These are phyloP conservation scores for Colletotrichum gloeosporioides DNA, from an alignment of 2,329 filamentous ascomycete genomes.

Conservation along the genomic window DNA sequence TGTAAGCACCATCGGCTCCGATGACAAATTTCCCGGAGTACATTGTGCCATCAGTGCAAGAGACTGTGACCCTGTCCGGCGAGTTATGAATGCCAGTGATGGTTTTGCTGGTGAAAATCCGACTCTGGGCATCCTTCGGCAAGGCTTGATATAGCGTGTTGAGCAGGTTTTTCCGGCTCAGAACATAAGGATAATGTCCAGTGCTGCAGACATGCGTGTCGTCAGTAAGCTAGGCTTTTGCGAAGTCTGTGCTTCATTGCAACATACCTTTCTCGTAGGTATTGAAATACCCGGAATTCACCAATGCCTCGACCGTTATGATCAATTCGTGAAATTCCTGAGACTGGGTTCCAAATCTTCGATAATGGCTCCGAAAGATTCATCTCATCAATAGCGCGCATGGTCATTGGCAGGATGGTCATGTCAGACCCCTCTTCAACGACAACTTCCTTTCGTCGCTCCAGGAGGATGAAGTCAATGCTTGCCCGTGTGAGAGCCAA, in stretches of 20 bases:
- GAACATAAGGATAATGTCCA: slow-evolving; percentile 28
- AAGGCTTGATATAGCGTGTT: slow-evolving; percentile 33
- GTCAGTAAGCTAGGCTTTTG: accelerated
- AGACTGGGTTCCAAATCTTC: neutral
- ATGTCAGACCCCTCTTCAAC: slow-evolving; percentile 35
- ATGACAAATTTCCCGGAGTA: slow-evolving; percentile 43
- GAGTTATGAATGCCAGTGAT: slow-evolving; percentile 25
- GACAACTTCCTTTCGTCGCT: slow-evolving; percentile 27
- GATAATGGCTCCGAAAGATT: slow-evolving; percentile 24
- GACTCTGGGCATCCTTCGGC: slow-evolving; percentile 26
- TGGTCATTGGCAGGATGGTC: slow-evolving; percentile 31
- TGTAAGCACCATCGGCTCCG: slow-evolving; percentile 48
- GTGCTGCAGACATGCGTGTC: slow-evolving; percentile 4
- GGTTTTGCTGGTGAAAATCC: slow-evolving; percentile 29
- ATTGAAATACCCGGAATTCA: neutral
- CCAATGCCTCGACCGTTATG: neutral
- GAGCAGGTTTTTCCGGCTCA: slow-evolving; percentile 39
- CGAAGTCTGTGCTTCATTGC: accelerated
- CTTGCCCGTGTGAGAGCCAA: slow-evolving; percentile 28
- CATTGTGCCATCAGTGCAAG: slow-evolving; percentile 36
- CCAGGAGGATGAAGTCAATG: slow-evolving; percentile 1
- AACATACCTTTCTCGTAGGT: neutral
- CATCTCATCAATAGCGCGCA: slow-evolving; percentile 38
- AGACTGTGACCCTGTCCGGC: slow-evolving; percentile 30
- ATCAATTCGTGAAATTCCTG: neutral